These are phyloP conservation scores for Nothophoma quercina DNA, from an alignment of 2,329 filamentous ascomycete genomes.

Conservation along the genomic window DNA sequence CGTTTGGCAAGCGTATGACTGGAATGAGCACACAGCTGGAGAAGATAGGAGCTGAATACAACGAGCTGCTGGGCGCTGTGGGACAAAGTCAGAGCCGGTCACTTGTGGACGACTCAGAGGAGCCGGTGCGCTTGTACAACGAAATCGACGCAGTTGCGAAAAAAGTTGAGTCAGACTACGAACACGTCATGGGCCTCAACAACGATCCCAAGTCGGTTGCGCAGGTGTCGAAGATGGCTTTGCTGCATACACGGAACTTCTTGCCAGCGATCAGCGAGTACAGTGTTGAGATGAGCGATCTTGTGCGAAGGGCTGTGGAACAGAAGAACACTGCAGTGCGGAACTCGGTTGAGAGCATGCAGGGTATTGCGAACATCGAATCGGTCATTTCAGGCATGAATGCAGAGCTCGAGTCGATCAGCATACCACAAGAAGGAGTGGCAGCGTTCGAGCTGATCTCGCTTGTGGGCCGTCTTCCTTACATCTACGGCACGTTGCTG, in stretches of 20 bases:
- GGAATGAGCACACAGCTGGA: conserved; percentile 53
- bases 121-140: conserved; percentile 73
- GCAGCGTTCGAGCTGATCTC: conserved; percentile 83
- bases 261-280: conserved; percentile 67
- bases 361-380: conserved; percentile 80
- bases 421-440: conserved; percentile 76
- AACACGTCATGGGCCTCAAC: conserved; percentile 74
- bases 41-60: conserved; percentile 51
- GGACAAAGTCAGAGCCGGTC: conserved; percentile 60
- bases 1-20: conserved; percentile 65
- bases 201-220: conserved; percentile 70
- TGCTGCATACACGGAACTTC: conserved; percentile 69
- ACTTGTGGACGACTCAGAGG: conserved; percentile 65
- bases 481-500: conserved; percentile 87
- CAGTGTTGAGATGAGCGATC: conserved; percentile 62
- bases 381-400: conserved; percentile 76
- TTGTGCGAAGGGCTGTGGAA: conserved; percentile 62
- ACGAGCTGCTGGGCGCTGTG: conserved; percentile 54
- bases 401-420: conserved; percentile 73
- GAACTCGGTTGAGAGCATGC: conserved; percentile 77
- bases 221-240: conserved; percentile 69
- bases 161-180: conserved; percentile 87
- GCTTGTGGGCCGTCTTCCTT: conserved; percentile 81
- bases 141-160: conserved; percentile 87
- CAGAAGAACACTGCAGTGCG: conserved; percentile 72